Evolutionary conservation across 116 monocot genomes (phyloP), one percentile per base, ranked within the genome.

Genomic region (Iris pallida): DNA sequence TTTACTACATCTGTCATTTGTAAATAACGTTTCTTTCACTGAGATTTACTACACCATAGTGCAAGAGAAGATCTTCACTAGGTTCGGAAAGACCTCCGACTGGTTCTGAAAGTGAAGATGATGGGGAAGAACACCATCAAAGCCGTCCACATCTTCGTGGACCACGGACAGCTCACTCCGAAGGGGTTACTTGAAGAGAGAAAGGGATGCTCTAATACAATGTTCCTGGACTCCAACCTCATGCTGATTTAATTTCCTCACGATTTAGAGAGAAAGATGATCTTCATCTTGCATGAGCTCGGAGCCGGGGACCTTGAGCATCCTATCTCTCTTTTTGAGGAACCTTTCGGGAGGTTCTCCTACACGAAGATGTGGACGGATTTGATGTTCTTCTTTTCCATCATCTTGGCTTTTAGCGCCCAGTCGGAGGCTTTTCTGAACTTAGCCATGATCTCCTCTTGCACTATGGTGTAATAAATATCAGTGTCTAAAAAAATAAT

Each of bases 71-170:
- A 87, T 97, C 65, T 76, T 97, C 42, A 89, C 71, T 63, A 73
- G 85, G 75, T 89, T 80, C 55, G 89, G 92, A 60, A 97, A 97
- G 89, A 78, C 59, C 2, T 97, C 89, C 74, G 92, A 92, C 58
- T 92, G 89, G 92, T 80, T 0, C 79, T 97, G 30, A 89, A 97
- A 87, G 85, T 92, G 10, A 89, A 85, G 77, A 64, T 92, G 89
- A 97, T 87, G 89, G 92, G 96, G 51, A 97, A 76, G 83, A 97
- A 89, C 75, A 85, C 89, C 4, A 89, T 87, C 51, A 92, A 92
- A 74, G 80, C 89, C 0, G 89, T 89, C n/a, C 68, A 71, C 2
- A 80, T 92, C 45, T 97, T 92, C 59, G 87, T 97, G 5, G 83
- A 92, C 11, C 57, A 45, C 1, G 89, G 71, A 2, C 12, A 82